A percentile compares a stretch with the other conserved stretches of the same genome.
These are phyloP conservation scores for Fennellomyces sp. DNA, from an alignment of 371 early-diverging fungal species.

Conservation along the genomic window DNA sequence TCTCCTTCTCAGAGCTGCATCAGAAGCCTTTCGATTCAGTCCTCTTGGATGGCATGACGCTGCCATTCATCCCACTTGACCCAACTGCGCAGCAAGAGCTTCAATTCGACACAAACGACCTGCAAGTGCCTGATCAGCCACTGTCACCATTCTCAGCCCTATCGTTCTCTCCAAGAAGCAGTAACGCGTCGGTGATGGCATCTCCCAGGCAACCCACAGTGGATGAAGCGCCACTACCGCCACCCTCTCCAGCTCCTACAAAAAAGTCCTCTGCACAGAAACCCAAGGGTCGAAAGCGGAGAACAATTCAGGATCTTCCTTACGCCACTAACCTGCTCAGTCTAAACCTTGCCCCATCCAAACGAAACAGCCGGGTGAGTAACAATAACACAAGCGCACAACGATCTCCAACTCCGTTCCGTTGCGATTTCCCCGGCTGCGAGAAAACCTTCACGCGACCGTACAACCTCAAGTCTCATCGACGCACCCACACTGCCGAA, in stretches of 20 bases:
- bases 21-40: conserved; percentile 12
- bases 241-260: not conserved
- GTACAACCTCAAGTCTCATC: conserved; percentile 83
- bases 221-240: not conserved
- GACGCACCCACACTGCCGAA: conserved; percentile 75
- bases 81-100: not conserved
- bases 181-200: not conserved
- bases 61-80: not conserved
- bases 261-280: not conserved
- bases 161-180: not conserved
- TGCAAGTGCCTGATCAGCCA: not conserved
- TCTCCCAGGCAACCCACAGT: not conserved
- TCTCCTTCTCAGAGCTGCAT: conserved; percentile 19
- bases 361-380: not conserved
- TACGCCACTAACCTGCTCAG: conserved; percentile 23
- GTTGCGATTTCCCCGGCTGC: conserved; percentile 51
- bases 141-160: not conserved
- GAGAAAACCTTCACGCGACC: conserved; percentile 78
- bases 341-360: conserved; percentile 14
- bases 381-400: not conserved
- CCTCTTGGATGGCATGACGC: not conserved
- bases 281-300: not conserved
- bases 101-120: not conserved
- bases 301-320: conserved; percentile 11
- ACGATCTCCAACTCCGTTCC: conserved; percentile 10